Conservation (phyloP, 192 early-diverging fungal species). For the Ambispora gerdemannii region DNA sequence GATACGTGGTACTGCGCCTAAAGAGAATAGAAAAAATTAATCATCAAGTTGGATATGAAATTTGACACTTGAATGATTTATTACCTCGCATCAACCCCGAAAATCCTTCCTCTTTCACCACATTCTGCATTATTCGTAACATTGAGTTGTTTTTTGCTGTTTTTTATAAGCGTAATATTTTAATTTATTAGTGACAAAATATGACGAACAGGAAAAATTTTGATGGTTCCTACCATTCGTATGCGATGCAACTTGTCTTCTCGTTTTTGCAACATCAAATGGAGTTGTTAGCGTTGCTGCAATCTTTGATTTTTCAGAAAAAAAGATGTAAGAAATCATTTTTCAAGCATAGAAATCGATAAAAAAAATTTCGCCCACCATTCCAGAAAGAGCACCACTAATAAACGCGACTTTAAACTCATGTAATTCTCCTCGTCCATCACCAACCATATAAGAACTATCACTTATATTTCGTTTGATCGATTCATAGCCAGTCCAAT, state of each 20-base stretch:
- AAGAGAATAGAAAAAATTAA: background rate
- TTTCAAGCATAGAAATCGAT: background rate
- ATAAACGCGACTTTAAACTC: slow-evolving; percentile 73
- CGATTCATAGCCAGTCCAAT: slow-evolving; percentile 90
- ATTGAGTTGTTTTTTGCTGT: slow-evolving; percentile 22
- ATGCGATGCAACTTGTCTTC: slow-evolving; percentile 64
- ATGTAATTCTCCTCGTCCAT: slow-evolving; percentile 24
- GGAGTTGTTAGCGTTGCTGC: slow-evolving; percentile 88
- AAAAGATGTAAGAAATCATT: background rate
- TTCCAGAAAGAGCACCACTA: slow-evolving; percentile 83
- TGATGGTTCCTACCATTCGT: slow-evolving; percentile 24
- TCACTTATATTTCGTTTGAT: slow-evolving; percentile 49
- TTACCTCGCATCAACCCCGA: slow-evolving; percentile 53
- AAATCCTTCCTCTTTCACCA: slow-evolving; percentile 50
- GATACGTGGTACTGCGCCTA: slow-evolving; percentile 70
- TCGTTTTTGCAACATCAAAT: slow-evolving; percentile 95
- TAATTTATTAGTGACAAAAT: background rate
- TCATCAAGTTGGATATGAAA: background rate
- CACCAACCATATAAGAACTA: background rate
- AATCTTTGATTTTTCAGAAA: slow-evolving; percentile 40
- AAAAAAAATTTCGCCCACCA: slow-evolving; percentile 41
- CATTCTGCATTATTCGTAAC: slow-evolving; percentile 38
- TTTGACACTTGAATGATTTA: background rate
- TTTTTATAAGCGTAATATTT: background rate
- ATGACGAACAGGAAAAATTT: background rate